Evolutionary conservation across 257 asterid species (phyloP), one percentile per base, ranked within the genome.

Genomic region (Solanum bulbocastanum): DNA sequence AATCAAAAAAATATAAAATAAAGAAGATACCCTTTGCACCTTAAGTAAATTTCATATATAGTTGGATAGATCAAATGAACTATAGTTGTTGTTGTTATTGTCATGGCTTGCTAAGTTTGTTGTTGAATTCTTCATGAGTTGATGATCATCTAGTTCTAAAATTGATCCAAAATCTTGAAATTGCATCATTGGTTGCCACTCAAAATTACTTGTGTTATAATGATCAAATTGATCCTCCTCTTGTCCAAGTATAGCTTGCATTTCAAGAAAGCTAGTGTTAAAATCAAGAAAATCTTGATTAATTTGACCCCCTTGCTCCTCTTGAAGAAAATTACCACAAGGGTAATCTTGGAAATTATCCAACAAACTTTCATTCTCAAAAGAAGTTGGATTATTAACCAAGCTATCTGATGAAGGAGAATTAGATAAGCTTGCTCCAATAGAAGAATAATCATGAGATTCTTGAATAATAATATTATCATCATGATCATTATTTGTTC

Each of bases 61-160:
- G 75, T 94, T 93, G 22, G 96, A 92, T 9, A 91, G 90, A 92
- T 96, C 98, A 71, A 91, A 93, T 16, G 96, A 86, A 58, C 91
- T 91, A 97, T 96, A 93, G 87, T 89, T 90, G 18, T 94, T 52
- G 65, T 18, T 56, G 65, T 56, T 56, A 18, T 56, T 93, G 86
- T 91, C 90, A 9, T 94, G 93, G 39, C 86, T 46, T 42, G 83
- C 90, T 9, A 92, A 56, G 88, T 91, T 86, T 39, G 92, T 58
- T 39, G 94, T 83, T 8, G 88, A 71, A 71, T 90, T 88, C 6
- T 90, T 87, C 15, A 22, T 20, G 27, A 33, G 65, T 10, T 32
- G 87, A 71, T 32, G 87, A 66, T 92, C 92, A 86, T 94, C 94
- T 84, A 92, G 92, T 68, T 86, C 60, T 73, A 95, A 88, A 84